Conservation (phyloP, 2,329 filamentous ascomycete genomes). For the Pseudogymnoascus sp. region DNA sequence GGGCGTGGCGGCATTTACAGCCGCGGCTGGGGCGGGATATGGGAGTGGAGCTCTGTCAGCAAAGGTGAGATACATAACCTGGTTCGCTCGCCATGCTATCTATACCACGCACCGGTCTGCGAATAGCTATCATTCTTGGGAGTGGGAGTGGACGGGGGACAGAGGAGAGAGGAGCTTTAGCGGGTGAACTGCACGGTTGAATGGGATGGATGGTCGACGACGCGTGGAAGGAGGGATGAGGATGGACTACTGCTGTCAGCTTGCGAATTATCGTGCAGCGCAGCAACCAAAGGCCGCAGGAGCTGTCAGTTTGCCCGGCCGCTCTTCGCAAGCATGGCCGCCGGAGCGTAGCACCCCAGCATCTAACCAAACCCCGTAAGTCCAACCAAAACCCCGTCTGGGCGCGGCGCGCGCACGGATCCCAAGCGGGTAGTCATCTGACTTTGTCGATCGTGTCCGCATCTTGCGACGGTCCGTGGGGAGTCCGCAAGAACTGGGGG, state of each 20-base stretch:
- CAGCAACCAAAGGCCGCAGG: neutral
- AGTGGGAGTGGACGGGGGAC: neutral
- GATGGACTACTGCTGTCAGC: neutral
- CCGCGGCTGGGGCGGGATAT: neutral
- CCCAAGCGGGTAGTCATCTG: neutral
- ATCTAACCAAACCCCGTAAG: no score
- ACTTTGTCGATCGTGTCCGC: neutral
- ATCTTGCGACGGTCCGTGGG: neutral
- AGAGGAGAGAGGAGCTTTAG: neutral
- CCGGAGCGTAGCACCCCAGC: no score
- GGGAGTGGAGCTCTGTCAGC: neutral
- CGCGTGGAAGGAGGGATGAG: neutral
- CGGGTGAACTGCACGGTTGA: neutral
- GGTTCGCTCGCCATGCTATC: neutral
- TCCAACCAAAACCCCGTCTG: no score
- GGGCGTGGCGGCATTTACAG: neutral
- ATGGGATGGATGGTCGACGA: neutral
- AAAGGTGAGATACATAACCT: neutral
- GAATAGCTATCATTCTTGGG: neutral
- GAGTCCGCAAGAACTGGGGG: neutral
- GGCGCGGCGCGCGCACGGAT: neutral
- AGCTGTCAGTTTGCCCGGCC: neutral
- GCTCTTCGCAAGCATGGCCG: no score
- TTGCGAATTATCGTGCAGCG: neutral
- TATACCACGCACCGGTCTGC: neutral